phyloP scores from a whole-genome alignment of 179 eudicot species.

The Amaranthus tricolor region DNA sequence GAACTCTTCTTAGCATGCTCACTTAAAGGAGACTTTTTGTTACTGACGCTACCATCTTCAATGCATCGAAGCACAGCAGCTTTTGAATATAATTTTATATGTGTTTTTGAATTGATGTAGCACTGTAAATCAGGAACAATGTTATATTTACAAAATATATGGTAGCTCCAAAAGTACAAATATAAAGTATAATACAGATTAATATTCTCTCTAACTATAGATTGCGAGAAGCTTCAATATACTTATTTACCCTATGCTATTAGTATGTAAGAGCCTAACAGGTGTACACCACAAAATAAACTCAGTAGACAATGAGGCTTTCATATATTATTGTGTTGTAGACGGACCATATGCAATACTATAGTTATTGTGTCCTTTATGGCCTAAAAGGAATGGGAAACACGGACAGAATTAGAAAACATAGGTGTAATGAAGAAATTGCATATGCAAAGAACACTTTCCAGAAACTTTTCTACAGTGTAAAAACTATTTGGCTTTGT shows the following conservation, averaged over 20 bases:
- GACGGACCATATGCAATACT: not conserved
- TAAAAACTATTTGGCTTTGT: no score
- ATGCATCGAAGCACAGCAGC: constrained; percentile 31
- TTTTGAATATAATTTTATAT: constrained; percentile 39
- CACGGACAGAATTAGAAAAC: not conserved
- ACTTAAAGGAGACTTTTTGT: constrained; percentile 12
- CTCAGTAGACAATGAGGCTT: not conserved
- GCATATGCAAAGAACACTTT: not conserved
- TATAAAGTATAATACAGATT: not conserved
- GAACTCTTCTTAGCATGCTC: constrained; percentile 22
- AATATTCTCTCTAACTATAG: not conserved
- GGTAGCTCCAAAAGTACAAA: not conserved
- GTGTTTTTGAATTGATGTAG: constrained; percentile 29
- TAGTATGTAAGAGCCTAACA: no score
- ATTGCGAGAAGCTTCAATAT: not conserved
- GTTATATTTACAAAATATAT: not conserved
- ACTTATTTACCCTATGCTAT: not conserved
- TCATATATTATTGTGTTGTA: not conserved
- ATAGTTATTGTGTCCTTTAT: not conserved
- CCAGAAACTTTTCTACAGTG: no score
- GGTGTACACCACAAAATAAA: not conserved
- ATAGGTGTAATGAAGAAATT: not conserved
- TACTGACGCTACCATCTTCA: constrained; percentile 19
- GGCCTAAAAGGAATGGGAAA: not conserved
- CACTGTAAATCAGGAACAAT: constrained; percentile 25